These are phyloP conservation scores for Phytophthora sansomeana DNA, from an alignment of 352 stramenopile genomes.

Conservation along the genomic window DNA sequence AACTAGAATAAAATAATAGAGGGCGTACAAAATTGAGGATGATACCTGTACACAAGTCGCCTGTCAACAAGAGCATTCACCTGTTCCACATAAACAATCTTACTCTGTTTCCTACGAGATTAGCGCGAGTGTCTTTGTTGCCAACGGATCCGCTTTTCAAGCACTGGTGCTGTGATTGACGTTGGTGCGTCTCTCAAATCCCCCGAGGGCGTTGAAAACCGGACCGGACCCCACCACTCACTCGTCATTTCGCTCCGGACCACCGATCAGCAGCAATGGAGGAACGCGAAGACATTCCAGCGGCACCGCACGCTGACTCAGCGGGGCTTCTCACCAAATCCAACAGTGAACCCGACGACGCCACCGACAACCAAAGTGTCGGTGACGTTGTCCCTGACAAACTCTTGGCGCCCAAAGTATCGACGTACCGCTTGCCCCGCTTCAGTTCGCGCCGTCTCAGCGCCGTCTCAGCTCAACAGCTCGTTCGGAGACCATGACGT, in stretches of 20 bases:
- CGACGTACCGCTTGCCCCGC: slow-evolving; percentile 37
- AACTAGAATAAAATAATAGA: no score
- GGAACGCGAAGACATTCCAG: slow-evolving; percentile 4
- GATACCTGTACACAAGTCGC: neutral
- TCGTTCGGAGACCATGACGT: slow-evolving; percentile 19
- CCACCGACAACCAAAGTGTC: slow-evolving; percentile 29
- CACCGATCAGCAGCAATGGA: no score
- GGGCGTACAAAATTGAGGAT: no score
- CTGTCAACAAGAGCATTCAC: no score
- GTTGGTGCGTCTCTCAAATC: slow-evolving; percentile 8
- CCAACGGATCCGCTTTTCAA: slow-evolving; percentile 6
- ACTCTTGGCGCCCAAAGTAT: slow-evolving; percentile 28
- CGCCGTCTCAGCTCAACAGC: slow-evolving; percentile 19
- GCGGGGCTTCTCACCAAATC: neutral
- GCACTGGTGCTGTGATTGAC: slow-evolving; percentile 5
- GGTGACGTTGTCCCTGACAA: slow-evolving; percentile 30
- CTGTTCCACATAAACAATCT: no score
- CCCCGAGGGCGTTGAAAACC: neutral
- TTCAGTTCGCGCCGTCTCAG: slow-evolving; percentile 40
- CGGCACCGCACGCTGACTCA: no score
- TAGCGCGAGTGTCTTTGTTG: slow-evolving; percentile 20
- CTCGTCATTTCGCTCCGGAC: slow-evolving; percentile 5
- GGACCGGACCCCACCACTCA: slow-evolving; percentile 8
- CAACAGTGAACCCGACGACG: slow-evolving; percentile 6
- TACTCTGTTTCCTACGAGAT: no score